These are phyloP conservation scores for Russula compacta DNA, from an alignment of 768 basidiomycete species.

Conservation along the genomic window DNA sequence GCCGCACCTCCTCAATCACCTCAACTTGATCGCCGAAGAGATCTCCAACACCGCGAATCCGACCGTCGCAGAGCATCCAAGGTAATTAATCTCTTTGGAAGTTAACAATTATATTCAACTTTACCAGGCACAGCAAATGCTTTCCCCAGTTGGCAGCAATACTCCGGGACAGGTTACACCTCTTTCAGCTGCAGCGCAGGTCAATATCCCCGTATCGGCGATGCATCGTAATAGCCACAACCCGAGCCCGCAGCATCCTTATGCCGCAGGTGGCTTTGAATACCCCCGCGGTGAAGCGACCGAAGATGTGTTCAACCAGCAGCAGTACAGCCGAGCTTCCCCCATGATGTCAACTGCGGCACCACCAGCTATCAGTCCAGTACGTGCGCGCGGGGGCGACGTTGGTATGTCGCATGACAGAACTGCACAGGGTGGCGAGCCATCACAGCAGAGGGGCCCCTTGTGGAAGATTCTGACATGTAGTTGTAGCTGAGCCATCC, in stretches of 20 bases:
- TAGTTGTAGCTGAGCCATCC: conserved; percentile 46
- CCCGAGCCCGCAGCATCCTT: conserved; percentile 51
- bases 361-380: conserved; percentile 63
- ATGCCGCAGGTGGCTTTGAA: conserved; percentile 61
- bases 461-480: conserved; percentile 69
- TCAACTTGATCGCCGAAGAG: conserved; percentile 47
- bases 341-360: conserved; percentile 73
- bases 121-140: conserved; percentile 49
- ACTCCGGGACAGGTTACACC: conserved; percentile 54
- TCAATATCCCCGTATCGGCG: conserved; percentile 58
- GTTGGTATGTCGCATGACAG: conserved; percentile 54
- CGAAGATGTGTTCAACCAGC: conserved; percentile 54
- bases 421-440: conserved; percentile 48
- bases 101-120: conserved; percentile 65
- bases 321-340: conserved; percentile 67
- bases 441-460: conserved; percentile 40
- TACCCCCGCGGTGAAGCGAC: conserved; percentile 32
- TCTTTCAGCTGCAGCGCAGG: conserved; percentile 66
- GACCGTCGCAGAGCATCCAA: conserved; percentile 61
- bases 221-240: conserved; percentile 36
- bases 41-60: conserved; percentile 42
- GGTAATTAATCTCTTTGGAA: conserved; percentile 60
- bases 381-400: conserved; percentile 63
- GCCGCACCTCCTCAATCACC: conserved; percentile 35
- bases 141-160: conserved; percentile 43